phyloP scores from a whole-genome alignment of 2,329 filamentous ascomycete genomes.

The Onygena corvina region DNA sequence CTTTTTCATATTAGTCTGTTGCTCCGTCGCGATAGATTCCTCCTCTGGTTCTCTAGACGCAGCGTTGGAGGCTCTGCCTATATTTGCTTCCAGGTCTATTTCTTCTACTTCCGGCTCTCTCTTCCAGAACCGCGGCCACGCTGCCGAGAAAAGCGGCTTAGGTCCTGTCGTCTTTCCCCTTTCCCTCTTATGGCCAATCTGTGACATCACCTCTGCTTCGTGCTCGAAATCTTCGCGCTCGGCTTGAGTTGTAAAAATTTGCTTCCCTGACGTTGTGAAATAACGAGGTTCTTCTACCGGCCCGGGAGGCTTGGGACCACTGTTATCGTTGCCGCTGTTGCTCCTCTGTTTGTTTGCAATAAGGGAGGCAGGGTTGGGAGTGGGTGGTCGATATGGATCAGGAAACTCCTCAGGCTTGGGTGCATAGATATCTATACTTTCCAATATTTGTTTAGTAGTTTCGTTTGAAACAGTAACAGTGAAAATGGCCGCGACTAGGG shows the following conservation, averaged over 20 bases:
- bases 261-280: constrained; percentile 19
- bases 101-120: constrained; percentile 12
- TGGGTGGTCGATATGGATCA: constrained; percentile 10
- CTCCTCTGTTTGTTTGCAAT: neutral
- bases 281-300: constrained; percentile 5
- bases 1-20: constrained; percentile 6
- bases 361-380: constrained; percentile 1
- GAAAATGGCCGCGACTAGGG: constrained; percentile 35
- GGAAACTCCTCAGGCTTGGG: constrained; percentile 14
- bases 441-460: constrained; percentile 29
- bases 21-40: constrained; percentile 3
- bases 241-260: constrained; percentile 29
- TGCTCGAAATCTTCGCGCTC: constrained; percentile 32
- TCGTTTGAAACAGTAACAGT: constrained; percentile 36
- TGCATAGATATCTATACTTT: constrained; percentile 25
- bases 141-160: constrained; percentile 7
- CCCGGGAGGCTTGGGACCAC: constrained; percentile 10
- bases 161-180: neutral
- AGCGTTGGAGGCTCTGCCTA: constrained; percentile 13
- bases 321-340: constrained; percentile 13
- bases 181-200: constrained; percentile 19
- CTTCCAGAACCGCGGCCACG: neutral
- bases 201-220: constrained; percentile 27
- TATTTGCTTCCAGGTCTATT: constrained; percentile 15
- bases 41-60: neutral